phyloP scores from a whole-genome alignment of 371 early-diverging fungal genomes.

The Apophysomyces ossiformis region DNA sequence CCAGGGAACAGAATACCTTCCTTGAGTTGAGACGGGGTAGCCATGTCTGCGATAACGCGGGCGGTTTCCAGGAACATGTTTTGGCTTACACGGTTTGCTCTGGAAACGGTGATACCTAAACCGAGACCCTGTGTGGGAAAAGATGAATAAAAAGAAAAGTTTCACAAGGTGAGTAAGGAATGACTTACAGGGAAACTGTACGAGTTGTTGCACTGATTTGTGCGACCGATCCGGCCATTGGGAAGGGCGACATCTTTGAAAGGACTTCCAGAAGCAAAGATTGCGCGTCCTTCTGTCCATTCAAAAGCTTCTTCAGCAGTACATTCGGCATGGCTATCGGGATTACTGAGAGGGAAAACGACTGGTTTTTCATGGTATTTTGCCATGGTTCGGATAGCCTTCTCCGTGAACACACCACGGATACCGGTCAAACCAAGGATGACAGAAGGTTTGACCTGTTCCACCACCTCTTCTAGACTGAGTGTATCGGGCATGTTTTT shows the following conservation, averaged over 20 bases:
- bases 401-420: conserved; percentile 62
- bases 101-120: conserved; percentile 61
- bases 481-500: conserved; percentile 55
- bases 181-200: conserved; percentile 58
- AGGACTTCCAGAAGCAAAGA: conserved; percentile 68
- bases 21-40: conserved; percentile 62
- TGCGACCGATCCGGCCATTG: conserved; percentile 54
- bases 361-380: conserved; percentile 61
- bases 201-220: conserved; percentile 71
- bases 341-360: conserved; percentile 70
- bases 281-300: conserved; percentile 66
- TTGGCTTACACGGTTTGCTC: conserved; percentile 58
- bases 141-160: neutral
- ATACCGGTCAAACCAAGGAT: conserved; percentile 67
- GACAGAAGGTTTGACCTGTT: conserved; percentile 64
- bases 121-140: conserved; percentile 50
- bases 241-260: conserved; percentile 53
- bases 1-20: conserved; percentile 64
- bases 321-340: conserved; percentile 69
- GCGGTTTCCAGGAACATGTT: conserved; percentile 69
- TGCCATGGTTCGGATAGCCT: conserved; percentile 64
- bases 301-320: conserved; percentile 66
- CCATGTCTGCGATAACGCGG: conserved; percentile 62
- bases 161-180: neutral
- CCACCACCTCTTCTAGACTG: conserved; percentile 58